phyloP scores from a whole-genome alignment of 441 rosid species.

The Euphorbia celastroides region DNA sequence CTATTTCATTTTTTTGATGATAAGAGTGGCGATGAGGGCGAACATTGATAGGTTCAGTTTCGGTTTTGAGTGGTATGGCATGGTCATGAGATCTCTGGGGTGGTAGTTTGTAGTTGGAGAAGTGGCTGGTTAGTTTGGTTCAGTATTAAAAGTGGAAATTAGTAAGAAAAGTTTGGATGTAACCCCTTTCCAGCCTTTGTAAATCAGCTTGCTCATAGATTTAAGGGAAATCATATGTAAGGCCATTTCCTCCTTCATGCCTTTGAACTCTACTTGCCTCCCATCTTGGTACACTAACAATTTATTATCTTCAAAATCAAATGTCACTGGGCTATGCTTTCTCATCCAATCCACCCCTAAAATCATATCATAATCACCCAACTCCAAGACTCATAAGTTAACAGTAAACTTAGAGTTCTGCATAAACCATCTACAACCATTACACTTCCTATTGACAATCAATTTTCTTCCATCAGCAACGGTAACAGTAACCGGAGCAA shows the following conservation, averaged over 20 bases:
- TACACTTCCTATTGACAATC: not conserved
- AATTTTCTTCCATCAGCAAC: not conserved
- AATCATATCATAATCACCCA: not conserved
- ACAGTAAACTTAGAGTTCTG: not conserved
- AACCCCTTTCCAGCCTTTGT: not conserved
- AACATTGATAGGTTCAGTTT: too few relatives aligned
- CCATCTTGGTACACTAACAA: not conserved
- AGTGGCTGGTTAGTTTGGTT: too few relatives aligned
- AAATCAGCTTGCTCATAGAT: too few relatives aligned
- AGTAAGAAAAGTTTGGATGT: too few relatives aligned
- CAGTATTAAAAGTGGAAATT: too few relatives aligned
- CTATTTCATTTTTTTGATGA: too few relatives aligned
- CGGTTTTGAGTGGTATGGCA: too few relatives aligned
- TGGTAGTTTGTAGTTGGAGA: too few relatives aligned
- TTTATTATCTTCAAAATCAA: not conserved
- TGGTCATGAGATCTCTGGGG: too few relatives aligned
- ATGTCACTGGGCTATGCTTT: not conserved
- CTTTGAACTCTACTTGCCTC: not conserved
- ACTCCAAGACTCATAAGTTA: not conserved
- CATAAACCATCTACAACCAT: not conserved
- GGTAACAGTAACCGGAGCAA: not conserved
- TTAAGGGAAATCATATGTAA: not conserved
- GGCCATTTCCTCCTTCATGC: not conserved
- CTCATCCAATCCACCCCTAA: not conserved
- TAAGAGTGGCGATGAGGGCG: too few relatives aligned